Conservation (phyloP, 805 yeast genomes). For the Wickerhamiella australiensis region DNA sequence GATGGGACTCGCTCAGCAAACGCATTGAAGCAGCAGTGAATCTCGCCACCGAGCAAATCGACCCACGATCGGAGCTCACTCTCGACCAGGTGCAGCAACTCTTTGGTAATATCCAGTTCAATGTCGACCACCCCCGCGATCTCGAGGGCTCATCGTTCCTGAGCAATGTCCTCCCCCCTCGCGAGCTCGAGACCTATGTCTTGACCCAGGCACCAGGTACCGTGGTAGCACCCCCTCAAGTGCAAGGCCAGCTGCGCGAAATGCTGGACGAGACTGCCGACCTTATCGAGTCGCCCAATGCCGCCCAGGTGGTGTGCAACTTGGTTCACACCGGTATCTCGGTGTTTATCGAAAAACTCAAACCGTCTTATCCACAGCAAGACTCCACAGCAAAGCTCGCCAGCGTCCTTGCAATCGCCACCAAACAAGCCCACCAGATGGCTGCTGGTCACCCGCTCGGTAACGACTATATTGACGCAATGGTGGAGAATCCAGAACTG, state of each 20-base stretch:
- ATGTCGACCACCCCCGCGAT: constrained; percentile 27
- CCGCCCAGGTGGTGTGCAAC: constrained; percentile 29
- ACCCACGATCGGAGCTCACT: constrained; percentile 61
- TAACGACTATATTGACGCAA: constrained; percentile 35
- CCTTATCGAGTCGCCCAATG: constrained; percentile 33
- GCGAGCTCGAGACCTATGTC: constrained; percentile 40
- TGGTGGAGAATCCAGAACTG: constrained; percentile 48
- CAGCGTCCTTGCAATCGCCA: constrained; percentile 52
- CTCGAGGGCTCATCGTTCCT: constrained; percentile 21
- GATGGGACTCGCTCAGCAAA: constrained; percentile 52
- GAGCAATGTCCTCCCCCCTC: constrained; percentile 38
- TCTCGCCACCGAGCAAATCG: constrained; percentile 47
- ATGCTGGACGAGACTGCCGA: constrained; percentile 36
- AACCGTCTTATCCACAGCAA: constrained; percentile 20
- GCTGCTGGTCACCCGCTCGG: constrained; percentile 34
- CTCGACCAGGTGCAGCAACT: constrained; percentile 43
- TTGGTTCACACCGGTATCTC: constrained; percentile 37
- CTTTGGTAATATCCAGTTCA: constrained; percentile 27
- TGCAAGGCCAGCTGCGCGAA: constrained; percentile 23
- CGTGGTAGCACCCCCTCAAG: constrained; percentile 16
- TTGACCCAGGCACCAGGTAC: constrained; percentile 36
- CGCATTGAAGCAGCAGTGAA: constrained; percentile 46
- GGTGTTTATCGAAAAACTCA: constrained; percentile 34
- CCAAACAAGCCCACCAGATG: constrained; percentile 50
- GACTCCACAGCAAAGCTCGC: constrained; percentile 45